Base-by-base conservation (phyloP, 805 yeast species). In the Helenozyma baotianmanensis region DNA sequence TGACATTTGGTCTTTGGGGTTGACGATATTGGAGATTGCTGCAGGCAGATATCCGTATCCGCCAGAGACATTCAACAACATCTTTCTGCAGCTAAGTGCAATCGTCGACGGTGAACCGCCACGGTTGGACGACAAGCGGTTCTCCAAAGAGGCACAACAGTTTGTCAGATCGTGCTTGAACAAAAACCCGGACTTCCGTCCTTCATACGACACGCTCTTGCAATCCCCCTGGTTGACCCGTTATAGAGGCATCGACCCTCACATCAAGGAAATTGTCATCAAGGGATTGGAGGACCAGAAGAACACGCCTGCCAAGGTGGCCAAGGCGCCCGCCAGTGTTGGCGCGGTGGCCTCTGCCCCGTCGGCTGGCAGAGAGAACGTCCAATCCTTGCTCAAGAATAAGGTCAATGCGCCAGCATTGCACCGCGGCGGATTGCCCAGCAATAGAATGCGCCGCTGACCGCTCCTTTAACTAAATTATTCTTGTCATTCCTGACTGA, bases 21-120 rank as follows among this genome's bases (percentile, higher is more conserved):
- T 90, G 36, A 76, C 89, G 13, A 73, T 90, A 14, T 58, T 92
- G 30, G 98, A 92, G 62, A 79, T 87, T 45, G 92, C 97, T 2
- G 76, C 78, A 33, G 98, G 98, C 9, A 69, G 76, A 36, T 92
- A 90, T 57, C 98, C 98, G n/a, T 92, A 90, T 51, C 96, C 97
- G 5, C 83, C 96, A 1, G 97, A 92, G 50, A 83, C 96, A 2
- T 88, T 78, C 51, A 85, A 78, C 44, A 87, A 85, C 56, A 86
- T 92, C 9, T 89, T 92, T 51, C 82, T 92, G 6, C 98, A 92
- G 60, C 70, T 92, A 43, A 82, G 87, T 60, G 97, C 97, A 3
- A 92, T 92, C 50, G 97, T 92, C 4, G 32, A 63, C 60, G 47
- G 59, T 6, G 59, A 53, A 14, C 56, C 59, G 4, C 59, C 59